Conservation (phyloP, 805 yeast genomes). For the Lachancea kluyveri region DNA sequence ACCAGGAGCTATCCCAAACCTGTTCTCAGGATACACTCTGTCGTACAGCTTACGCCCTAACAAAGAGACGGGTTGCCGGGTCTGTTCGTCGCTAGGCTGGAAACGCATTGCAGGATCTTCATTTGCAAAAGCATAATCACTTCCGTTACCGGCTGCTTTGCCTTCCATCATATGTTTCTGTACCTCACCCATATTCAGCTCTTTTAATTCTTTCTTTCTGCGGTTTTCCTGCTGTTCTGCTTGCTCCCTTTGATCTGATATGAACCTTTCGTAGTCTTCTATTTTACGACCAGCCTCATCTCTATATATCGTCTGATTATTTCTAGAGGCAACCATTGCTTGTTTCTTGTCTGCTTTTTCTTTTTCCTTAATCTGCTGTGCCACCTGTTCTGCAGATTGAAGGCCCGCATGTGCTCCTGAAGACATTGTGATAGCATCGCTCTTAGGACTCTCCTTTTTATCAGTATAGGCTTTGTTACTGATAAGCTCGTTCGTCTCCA, state of each 20-base stretch:
- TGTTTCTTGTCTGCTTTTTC: conserved; percentile 19
- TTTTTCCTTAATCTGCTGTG: conserved; percentile 31
- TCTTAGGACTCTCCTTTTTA: conserved; percentile 4
- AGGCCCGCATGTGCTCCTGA: conserved; percentile 39
- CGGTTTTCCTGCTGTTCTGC: conserved; percentile 26
- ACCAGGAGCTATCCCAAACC: conserved; percentile 77
- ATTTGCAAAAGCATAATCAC: conserved; percentile 15
- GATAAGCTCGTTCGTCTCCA: conserved; percentile 23
- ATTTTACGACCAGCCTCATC: conserved; percentile 55
- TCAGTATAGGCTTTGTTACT: not conserved
- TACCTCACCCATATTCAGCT: conserved; percentile 32
- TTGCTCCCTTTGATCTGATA: conserved; percentile 12
- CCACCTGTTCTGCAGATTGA: conserved; percentile 41
- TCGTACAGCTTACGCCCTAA: conserved; percentile 52
- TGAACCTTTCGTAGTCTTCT: conserved; percentile 29
- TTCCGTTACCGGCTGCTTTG: conserved; percentile 23
- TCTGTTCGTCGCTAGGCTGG: conserved; percentile 20
- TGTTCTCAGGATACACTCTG: conserved; percentile 47
- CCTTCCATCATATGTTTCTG: conserved; percentile 28
- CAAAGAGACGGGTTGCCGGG: conserved; percentile 11
- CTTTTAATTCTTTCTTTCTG: conserved; percentile 31
- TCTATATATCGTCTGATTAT: conserved; percentile 45
- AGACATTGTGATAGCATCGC: no score
- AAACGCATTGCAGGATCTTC: conserved; percentile 65
- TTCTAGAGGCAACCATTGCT: conserved; percentile 8